phyloP scores from a whole-genome alignment of 1,139 yeast genomes.

The Scheffersomyces segobiensis region DNA sequence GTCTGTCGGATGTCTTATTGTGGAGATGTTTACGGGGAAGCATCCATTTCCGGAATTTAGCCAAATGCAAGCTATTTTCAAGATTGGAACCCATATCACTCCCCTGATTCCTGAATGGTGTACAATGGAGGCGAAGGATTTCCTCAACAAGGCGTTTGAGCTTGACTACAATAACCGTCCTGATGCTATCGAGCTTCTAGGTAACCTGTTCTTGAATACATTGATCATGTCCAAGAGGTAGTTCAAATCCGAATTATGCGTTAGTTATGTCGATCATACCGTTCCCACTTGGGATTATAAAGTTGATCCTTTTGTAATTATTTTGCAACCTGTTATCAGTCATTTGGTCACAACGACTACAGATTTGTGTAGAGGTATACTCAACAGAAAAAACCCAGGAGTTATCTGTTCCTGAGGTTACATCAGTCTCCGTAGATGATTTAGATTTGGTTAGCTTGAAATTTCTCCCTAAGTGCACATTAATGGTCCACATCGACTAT shows the following conservation, averaged over 20 bases:
- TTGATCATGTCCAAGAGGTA: slow-evolving; percentile 44
- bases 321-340: background rate
- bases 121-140: slow-evolving; percentile 66
- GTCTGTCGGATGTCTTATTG: slow-evolving; percentile 90
- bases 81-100: slow-evolving; percentile 76
- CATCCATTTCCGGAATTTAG: slow-evolving; percentile 94
- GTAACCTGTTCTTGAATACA: slow-evolving; percentile 60
- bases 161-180: slow-evolving; percentile 74
- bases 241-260: slow-evolving; percentile 1
- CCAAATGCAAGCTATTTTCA: slow-evolving; percentile 95
- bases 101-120: slow-evolving; percentile 84
- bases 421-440: too few species aligned
- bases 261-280: background rate
- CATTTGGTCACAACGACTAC: too few species aligned
- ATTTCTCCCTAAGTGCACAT: too few species aligned
- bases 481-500: too few species aligned
- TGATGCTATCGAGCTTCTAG: slow-evolving; percentile 65
- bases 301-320: background rate
- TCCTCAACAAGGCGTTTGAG: slow-evolving; percentile 68
- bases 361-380: too few species aligned
- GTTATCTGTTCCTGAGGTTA: too few species aligned
- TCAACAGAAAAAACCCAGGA: too few species aligned
- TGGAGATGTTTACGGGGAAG: slow-evolving; percentile 93
- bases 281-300: background rate
- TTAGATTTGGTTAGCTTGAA: too few species aligned